Percentiles rank a stretch among this genome's conserved stretches.
These are phyloP conservation scores for Allium cepa DNA, from an alignment of 106 monocot genomes.

Conservation along the genomic window DNA sequence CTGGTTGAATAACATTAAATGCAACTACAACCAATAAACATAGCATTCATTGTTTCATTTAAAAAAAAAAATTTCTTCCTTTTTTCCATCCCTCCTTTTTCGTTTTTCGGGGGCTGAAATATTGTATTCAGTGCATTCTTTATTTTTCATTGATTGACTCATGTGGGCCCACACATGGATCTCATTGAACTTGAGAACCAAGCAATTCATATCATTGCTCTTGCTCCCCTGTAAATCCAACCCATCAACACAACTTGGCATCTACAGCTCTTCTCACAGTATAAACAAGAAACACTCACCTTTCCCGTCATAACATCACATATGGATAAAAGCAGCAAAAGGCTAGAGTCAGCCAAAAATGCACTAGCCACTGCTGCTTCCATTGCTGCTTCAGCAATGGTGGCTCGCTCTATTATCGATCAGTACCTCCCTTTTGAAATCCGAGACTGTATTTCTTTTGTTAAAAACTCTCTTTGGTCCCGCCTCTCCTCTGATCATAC, in stretches of 20 bases:
- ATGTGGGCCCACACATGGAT: neutral
- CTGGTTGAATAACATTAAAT: too few relatives aligned
- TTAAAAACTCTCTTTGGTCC: neutral
- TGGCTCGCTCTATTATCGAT: constrained; percentile 16
- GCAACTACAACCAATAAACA: too few relatives aligned
- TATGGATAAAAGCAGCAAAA: constrained; percentile 9
- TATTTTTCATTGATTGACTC: too few relatives aligned
- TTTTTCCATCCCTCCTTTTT: too few relatives aligned
- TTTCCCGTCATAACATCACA: too few relatives aligned
- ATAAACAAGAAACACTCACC: neutral
- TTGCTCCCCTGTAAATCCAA: neutral
- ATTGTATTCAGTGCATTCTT: too few relatives aligned
- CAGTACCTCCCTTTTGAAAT: constrained; percentile 25
- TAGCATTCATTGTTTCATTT: too few relatives aligned
- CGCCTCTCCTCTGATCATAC: constrained; percentile 12
- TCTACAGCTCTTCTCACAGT: neutral
- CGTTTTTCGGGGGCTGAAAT: too few relatives aligned
- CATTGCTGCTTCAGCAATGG: constrained; percentile 17
- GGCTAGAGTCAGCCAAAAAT: constrained; percentile 9
- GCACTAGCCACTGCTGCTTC: constrained; percentile 21
- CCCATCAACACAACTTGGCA: neutral
- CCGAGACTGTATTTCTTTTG: constrained; percentile 10
- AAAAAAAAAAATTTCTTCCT: too few relatives aligned
- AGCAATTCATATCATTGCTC: neutral
- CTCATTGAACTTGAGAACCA: neutral